Evolutionary conservation across 2,329 filamentous ascomycete species (phyloP).

Genomic region (Sordariomycetes sp.): DNA sequence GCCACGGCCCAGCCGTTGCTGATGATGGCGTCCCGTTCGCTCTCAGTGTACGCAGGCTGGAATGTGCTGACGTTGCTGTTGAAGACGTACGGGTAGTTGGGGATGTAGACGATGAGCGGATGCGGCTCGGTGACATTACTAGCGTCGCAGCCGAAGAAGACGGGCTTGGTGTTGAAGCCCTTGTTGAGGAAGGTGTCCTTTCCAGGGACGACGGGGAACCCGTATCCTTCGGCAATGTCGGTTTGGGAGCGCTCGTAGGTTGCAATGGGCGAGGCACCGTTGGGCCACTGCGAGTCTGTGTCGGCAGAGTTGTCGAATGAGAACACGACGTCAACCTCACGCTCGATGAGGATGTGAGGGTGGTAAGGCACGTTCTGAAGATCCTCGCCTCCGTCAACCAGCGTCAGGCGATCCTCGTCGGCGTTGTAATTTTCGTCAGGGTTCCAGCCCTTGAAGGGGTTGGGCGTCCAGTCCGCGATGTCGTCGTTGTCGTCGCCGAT

Average conservation of each 20-base stretch:
- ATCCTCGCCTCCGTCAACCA: slow-evolving; percentile 77
- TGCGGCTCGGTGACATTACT: slow-evolving; percentile 39
- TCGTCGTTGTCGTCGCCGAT: slow-evolving; percentile 59
- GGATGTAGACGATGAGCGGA: slow-evolving; percentile 79
- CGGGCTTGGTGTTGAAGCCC: slow-evolving; percentile 48
- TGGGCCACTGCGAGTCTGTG: slow-evolving; percentile 47
- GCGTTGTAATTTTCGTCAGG: slow-evolving; percentile 29
- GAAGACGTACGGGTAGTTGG: slow-evolving; percentile 65
- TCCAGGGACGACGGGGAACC: slow-evolving; percentile 51
- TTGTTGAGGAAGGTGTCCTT: slow-evolving; percentile 46
- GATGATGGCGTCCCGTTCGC: slow-evolving; percentile 70
- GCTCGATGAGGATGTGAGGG: slow-evolving; percentile 41
- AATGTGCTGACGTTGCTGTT: slow-evolving; percentile 76
- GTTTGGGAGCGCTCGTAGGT: slow-evolving; percentile 45
- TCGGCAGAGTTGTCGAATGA: slow-evolving; percentile 58
- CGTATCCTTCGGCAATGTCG: slow-evolving; percentile 39
- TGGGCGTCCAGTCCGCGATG: slow-evolving; percentile 61
- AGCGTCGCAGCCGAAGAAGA: slow-evolving; percentile 58
- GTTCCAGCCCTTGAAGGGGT: slow-evolving; percentile 49
- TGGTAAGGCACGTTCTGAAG: slow-evolving; percentile 72
- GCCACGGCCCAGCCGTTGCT: slow-evolving; percentile 77
- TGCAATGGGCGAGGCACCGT: slow-evolving; percentile 48
- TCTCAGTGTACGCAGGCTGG: slow-evolving; percentile 51
- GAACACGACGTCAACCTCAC: slow-evolving; percentile 53
- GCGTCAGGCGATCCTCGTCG: slow-evolving; percentile 46